Percentiles rank a stretch among this genome's conserved stretches.
phyloP scores from a whole-genome alignment of 73 alveolate species.

The Stentor coeruleus region DNA sequence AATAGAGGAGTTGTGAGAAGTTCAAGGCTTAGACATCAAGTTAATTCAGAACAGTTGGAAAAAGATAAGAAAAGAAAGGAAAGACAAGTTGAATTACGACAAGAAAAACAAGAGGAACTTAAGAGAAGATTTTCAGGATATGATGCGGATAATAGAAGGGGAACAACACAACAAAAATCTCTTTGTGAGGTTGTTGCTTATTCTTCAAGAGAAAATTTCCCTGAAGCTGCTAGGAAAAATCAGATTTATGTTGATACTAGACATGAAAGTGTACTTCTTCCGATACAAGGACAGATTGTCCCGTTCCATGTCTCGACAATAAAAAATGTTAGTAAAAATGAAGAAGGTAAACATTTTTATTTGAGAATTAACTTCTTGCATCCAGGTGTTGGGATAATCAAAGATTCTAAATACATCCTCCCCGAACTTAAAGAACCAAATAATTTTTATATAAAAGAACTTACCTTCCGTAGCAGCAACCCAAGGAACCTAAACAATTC shows the following conservation, averaged over 20 bases:
- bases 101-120: conserved; percentile 68
- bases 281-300: conserved; percentile 66
- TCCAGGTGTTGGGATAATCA: conserved; percentile 49
- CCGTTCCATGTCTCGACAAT: conserved; percentile 89
- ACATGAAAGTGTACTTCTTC: conserved; percentile 75
- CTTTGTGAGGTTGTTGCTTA: conserved; percentile 65
- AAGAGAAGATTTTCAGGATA: conserved; percentile 64
- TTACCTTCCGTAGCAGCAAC: conserved; percentile 67
- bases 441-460: conserved; percentile 75
- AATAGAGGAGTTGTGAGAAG: conserved; percentile 42
- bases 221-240: conserved; percentile 68
- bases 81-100: conserved; percentile 60
- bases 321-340: conserved; percentile 69
- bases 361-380: conserved; percentile 78
- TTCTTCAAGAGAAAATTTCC: conserved; percentile 60
- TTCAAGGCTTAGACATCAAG: conserved; percentile 68
- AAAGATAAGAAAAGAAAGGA: conserved; percentile 65
- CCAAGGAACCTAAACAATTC: conserved; percentile 44
- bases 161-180: conserved; percentile 50
- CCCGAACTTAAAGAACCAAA: conserved; percentile 60
- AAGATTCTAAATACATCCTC: conserved; percentile 19
- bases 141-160: conserved; percentile 54
- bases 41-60: conserved; percentile 48
- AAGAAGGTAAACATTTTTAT: conserved; percentile 71
- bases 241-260: conserved; percentile 61